These are phyloP conservation scores for Neurospora africana DNA, from an alignment of 495 filamentous ascomycete genomes.

Conservation along the genomic window DNA sequence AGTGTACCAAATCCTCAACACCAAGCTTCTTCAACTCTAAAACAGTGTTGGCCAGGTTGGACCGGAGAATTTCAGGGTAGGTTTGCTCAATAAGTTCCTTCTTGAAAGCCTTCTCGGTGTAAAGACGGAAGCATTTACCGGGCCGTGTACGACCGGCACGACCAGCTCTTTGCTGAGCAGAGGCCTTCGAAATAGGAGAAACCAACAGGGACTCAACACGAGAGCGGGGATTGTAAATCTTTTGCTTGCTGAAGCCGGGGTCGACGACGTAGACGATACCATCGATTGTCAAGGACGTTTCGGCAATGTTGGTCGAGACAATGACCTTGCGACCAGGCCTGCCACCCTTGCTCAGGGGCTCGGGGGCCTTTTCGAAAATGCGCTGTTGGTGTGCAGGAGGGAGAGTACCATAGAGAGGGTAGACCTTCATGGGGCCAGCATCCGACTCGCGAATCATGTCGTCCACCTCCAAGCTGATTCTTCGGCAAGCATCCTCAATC, in stretches of 20 bases:
- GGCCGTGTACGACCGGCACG: conserved; percentile 96
- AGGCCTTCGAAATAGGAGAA: conserved; percentile 94
- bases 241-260: conserved; percentile 98
- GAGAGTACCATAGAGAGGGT: conserved; percentile 88
- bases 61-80: conserved; percentile 88
- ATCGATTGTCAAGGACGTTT: conserved; percentile 95
- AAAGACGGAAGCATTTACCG: conserved; percentile 94
- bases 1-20: conserved; percentile 91
- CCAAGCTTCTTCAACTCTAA: conserved; percentile 96
- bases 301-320: conserved; percentile 94
- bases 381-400: conserved; percentile 86
- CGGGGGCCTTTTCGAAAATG: conserved; percentile 86
- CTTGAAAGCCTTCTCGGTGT: conserved; percentile 94
- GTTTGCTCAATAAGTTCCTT: conserved; percentile 96
- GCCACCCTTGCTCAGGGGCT: conserved; percentile 59
- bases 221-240: conserved; percentile 96
- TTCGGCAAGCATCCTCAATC: conserved; percentile 91
- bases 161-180: conserved; percentile 96
- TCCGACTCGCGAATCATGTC: conserved; percentile 85
- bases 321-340: conserved; percentile 89
- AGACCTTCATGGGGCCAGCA: conserved; percentile 79
- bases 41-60: conserved; percentile 88
- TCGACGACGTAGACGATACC: conserved; percentile 99
- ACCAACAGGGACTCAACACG: conserved; percentile 93
- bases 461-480: conserved; percentile 81